Conservation (phyloP, 495 filamentous ascomycete genomes). For the Aspergillus biplanus region DNA sequence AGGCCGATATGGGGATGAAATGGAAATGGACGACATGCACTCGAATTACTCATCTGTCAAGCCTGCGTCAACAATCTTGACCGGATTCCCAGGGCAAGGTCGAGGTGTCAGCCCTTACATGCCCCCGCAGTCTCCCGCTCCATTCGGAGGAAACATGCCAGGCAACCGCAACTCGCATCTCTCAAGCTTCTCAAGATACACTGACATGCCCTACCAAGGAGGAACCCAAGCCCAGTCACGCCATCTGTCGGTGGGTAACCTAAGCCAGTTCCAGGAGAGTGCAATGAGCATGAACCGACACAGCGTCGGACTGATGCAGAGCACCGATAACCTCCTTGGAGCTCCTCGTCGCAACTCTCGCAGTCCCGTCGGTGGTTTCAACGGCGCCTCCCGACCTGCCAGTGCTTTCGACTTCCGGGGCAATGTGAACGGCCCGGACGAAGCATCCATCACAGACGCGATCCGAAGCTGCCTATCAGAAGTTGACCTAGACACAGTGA, state of each 20-base stretch:
- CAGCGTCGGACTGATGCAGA: conserved; percentile 55
- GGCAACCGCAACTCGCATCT: conserved; percentile 60
- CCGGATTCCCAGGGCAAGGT: conserved; percentile 74
- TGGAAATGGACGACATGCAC: conserved; percentile 96
- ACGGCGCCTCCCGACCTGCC: conserved; percentile 57
- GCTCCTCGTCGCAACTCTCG: conserved; percentile 52
- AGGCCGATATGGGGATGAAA: conserved; percentile 63
- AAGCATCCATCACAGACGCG: conserved; percentile 73
- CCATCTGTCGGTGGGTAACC: conserved; percentile 64
- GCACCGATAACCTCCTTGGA: conserved; percentile 64
- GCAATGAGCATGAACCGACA: conserved; percentile 49
- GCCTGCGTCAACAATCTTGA: conserved; percentile 89
- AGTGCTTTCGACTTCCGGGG: conserved; percentile 74
- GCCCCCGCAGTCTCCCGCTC: conserved; percentile 77
- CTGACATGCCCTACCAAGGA: conserved; percentile 47
- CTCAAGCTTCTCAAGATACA: conserved; percentile 58
- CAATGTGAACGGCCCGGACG: conserved; percentile 65
- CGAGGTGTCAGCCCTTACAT: conserved; percentile 63
- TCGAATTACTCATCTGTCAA: conserved; percentile 94
- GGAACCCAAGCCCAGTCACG: conserved; percentile 44
- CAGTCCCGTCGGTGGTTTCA: conserved; percentile 52
- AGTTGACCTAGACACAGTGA: conserved; percentile 92
- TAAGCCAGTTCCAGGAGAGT: conserved; percentile 60
- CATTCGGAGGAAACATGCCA: conserved; percentile 59
- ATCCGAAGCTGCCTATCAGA: conserved; percentile 83